Conservation (phyloP, 2,329 filamentous ascomycete genomes). For the Colletotrichum chlorophyti region DNA sequence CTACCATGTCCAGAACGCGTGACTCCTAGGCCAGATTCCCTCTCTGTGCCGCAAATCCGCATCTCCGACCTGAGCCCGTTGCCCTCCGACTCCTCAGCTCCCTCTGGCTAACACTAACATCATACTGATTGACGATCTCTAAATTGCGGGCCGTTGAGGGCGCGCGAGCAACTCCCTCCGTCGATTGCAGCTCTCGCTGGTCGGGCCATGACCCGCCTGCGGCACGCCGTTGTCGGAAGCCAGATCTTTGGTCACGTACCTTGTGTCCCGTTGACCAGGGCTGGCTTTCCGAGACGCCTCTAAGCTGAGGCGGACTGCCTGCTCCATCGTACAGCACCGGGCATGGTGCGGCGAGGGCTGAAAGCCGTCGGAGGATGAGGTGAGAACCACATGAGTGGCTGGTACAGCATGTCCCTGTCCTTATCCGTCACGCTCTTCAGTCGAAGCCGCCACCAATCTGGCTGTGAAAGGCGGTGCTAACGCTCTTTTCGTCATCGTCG, state of each 20-base stretch:
- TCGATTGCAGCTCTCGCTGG: slow-evolving; percentile 27
- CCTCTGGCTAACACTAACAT: slow-evolving; percentile 23
- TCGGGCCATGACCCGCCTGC: slow-evolving; percentile 28
- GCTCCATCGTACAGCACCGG: slow-evolving; percentile 25
- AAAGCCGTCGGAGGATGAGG: slow-evolving; percentile 25
- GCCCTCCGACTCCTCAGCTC: background rate
- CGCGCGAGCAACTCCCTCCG: slow-evolving; percentile 21
- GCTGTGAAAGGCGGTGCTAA: slow-evolving; percentile 96
- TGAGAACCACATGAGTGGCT: slow-evolving; percentile 19
- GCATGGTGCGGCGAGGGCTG: slow-evolving; percentile 27
- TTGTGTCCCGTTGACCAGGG: background rate
- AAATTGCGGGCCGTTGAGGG: slow-evolving; percentile 27
- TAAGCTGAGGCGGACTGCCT: slow-evolving; percentile 16
- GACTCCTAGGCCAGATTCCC: background rate
- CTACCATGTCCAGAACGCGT: background rate
- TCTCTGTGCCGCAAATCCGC: slow-evolving; percentile 1
- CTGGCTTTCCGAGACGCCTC: slow-evolving; percentile 9
- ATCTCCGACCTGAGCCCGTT: background rate
- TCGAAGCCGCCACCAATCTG: slow-evolving; percentile 77
- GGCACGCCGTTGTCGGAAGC: slow-evolving; percentile 20
- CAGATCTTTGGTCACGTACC: background rate
- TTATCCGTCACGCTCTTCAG: slow-evolving; percentile 42
- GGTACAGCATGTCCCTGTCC: slow-evolving; percentile 23
- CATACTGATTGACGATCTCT: slow-evolving; percentile 22
- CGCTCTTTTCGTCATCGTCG: slow-evolving; percentile 94